A percentile compares a stretch with the other conserved stretches of the same genome.
These are phyloP conservation scores for Drechslerella coelobrocha DNA, from an alignment of 2,329 filamentous ascomycete genomes.

Conservation along the genomic window DNA sequence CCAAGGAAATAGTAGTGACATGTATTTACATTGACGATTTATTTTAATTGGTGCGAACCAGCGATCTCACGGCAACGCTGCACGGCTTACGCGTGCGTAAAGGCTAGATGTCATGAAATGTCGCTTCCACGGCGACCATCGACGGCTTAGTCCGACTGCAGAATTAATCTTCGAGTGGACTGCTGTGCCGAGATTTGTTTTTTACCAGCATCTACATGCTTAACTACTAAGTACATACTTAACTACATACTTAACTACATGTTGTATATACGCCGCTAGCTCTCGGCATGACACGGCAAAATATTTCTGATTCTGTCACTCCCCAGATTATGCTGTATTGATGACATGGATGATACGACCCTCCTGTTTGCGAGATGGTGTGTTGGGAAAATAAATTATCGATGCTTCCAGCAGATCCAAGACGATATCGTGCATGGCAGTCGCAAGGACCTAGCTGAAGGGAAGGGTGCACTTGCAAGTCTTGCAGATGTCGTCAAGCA, in stretches of 20 bases:
- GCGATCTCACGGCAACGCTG: too few species aligned
- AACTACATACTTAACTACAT: too few species aligned
- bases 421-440: too few species aligned
- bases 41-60: not conserved
- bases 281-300: constrained; percentile 45
- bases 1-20: too few species aligned
- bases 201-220: too few species aligned
- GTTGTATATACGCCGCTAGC: too few species aligned
- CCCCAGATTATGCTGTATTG: not conserved
- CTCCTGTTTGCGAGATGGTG: too few species aligned
- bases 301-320: constrained; percentile 3
- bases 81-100: not conserved
- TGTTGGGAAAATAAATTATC: too few species aligned
- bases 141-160: not conserved
- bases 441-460: not conserved
- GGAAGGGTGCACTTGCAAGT: not conserved
- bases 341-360: not conserved
- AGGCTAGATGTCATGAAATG: not conserved
- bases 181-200: not conserved
- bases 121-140: not conserved
- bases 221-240: too few species aligned
- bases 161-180: not conserved
- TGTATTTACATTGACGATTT: not conserved
- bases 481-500: not conserved
- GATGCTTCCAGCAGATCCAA: too few species aligned